These are phyloP conservation scores for Taiwanofungus camphoratus DNA, from an alignment of 1,284 basidiomycete species.

Conservation along the genomic window DNA sequence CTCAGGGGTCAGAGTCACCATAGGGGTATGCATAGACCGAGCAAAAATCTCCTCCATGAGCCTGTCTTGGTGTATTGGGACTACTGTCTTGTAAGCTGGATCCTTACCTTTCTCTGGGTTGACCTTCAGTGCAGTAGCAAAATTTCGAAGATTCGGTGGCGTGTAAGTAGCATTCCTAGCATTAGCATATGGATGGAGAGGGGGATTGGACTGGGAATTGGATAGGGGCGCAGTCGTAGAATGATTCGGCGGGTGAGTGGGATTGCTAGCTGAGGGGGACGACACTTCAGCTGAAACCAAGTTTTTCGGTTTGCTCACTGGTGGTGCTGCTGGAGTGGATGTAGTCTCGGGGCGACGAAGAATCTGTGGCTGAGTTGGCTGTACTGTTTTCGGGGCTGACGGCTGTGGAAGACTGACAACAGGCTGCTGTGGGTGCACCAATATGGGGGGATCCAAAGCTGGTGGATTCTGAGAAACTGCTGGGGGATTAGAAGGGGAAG, in stretches of 20 bases:
- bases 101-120: not conserved
- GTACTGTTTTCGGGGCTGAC: too few relatives aligned
- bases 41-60: constrained; percentile 8
- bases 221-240: not conserved
- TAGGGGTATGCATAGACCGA: constrained; percentile 9
- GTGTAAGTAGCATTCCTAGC: not conserved
- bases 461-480: not conserved
- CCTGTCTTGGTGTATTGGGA: constrained; percentile 9
- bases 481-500: not conserved
- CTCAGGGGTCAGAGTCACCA: constrained; percentile 8
- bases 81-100: constrained; percentile 4
- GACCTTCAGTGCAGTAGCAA: not conserved
- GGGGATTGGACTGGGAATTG: too few relatives aligned
- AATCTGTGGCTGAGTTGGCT: not conserved
- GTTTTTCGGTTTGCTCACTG: too few relatives aligned
- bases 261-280: not conserved
- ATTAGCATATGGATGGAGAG: not conserved
- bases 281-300: too few relatives aligned
- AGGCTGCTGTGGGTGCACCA: too few relatives aligned
- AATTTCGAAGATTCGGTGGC: not conserved
- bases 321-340: not conserved
- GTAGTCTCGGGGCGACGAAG: not conserved
- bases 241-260: not conserved
- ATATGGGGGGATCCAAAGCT: not conserved
- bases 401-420: not conserved